A percentile compares a stretch with the other conserved stretches of the same genome.
phyloP scores from a whole-genome alignment of 2,329 filamentous ascomycete genomes.

The Didymella keratinophila region DNA sequence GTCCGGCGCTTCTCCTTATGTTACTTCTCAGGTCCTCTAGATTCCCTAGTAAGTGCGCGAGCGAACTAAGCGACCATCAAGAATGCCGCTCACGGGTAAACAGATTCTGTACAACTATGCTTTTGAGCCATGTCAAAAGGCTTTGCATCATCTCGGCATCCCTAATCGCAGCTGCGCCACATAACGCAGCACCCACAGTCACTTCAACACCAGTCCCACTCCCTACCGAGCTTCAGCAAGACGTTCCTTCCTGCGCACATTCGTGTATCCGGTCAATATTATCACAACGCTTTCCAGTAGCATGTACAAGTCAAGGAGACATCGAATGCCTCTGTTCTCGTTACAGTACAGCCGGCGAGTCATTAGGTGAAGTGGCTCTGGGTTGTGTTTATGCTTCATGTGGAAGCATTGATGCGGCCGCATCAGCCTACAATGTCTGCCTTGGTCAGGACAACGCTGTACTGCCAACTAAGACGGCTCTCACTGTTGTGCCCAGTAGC shows the following conservation, averaged over 20 bases:
- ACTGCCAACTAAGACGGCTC: conserved; percentile 45
- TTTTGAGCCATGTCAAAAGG: conserved; percentile 48
- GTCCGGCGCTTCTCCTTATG: conserved; percentile 49
- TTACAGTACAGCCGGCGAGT: conserved; percentile 48
- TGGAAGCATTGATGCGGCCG: conserved; percentile 33
- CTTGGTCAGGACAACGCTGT: conserved; percentile 47
- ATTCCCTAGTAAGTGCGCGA: conserved; percentile 43
- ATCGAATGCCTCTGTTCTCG: conserved; percentile 50
- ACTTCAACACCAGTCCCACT: conserved; percentile 33
- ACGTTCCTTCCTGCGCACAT: conserved; percentile 49
- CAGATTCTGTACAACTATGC: conserved; percentile 51
- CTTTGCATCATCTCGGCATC: conserved; percentile 49
- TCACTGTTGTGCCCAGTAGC: conserved; percentile 41
- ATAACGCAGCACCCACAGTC: conserved; percentile 36
- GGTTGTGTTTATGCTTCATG: conserved; percentile 49
- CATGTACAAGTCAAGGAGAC: conserved; percentile 44
- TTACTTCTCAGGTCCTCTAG: conserved; percentile 31
- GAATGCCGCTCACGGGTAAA: conserved; percentile 42
- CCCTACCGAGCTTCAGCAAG: conserved; percentile 39
- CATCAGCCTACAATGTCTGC: conserved; percentile 48
- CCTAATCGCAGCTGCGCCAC: conserved; percentile 45
- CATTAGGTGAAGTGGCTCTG: conserved; percentile 50
- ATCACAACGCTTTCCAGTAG: conserved; percentile 43
- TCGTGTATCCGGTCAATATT: conserved; percentile 47
- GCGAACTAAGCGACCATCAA: conserved; percentile 8